phyloP scores from a whole-genome alignment of 2,329 filamentous ascomycete genomes.

The Catunica adiposa region DNA sequence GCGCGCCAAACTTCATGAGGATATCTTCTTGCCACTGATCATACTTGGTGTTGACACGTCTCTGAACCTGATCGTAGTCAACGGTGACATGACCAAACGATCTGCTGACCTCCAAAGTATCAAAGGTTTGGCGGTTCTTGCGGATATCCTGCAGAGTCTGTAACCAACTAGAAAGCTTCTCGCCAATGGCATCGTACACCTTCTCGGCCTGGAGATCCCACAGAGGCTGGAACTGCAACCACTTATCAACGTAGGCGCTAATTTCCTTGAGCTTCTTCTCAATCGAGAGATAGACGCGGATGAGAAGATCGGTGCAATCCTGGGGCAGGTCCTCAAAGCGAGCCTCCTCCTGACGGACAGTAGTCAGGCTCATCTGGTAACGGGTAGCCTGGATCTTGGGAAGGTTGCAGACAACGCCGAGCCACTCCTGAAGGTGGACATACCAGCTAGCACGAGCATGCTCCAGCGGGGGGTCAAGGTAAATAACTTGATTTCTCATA shows the following conservation, averaged over 20 bases:
- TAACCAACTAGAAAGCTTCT: conserved; percentile 83
- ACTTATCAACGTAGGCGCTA: conserved; percentile 81
- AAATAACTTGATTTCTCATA: conserved; percentile 96
- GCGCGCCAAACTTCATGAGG: conserved; percentile 75
- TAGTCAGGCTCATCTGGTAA: conserved; percentile 76
- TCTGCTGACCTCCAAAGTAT: conserved; percentile 85
- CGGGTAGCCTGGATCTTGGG: conserved; percentile 88
- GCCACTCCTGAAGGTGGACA: conserved; percentile 79
- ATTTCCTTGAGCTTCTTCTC: conserved; percentile 71
- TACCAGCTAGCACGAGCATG: conserved; percentile 90
- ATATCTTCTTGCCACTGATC: conserved; percentile 99
- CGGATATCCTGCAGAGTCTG: conserved; percentile 94
- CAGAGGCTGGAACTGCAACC: conserved; percentile 94
- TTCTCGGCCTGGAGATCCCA: conserved; percentile 97
- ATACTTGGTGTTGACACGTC: conserved; percentile 97
- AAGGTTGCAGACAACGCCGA: conserved; percentile 80
- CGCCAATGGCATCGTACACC: conserved; percentile 80
- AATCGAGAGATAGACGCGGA: conserved; percentile 64
- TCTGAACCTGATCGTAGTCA: conserved; percentile 96
- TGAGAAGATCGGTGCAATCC: conserved; percentile 63
- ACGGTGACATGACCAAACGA: conserved; percentile 89
- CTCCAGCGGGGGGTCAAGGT: conserved; percentile 83
- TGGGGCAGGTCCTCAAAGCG: conserved; percentile 75
- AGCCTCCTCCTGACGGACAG: conserved; percentile 44
- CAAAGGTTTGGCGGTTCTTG: conserved; percentile 88